Evolutionary conservation across 164 flowering plant genomes (phyloP), one percentile per base, ranked within the genome.

Genomic region (Berberis vulgaris): DNA sequence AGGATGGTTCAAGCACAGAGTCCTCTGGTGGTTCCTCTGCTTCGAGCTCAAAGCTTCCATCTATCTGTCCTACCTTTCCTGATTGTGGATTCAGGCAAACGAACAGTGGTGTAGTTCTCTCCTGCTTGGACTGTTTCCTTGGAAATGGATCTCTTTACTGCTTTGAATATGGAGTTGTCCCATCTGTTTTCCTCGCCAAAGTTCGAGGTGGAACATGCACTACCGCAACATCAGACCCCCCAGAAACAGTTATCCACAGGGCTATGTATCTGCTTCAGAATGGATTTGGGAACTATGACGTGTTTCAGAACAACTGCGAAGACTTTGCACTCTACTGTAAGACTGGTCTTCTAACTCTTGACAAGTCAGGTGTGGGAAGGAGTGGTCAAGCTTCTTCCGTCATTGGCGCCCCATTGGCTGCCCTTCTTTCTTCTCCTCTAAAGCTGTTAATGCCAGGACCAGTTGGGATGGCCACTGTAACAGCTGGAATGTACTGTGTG

Each of bases 171-270:
- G 96, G 83, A 58, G 97, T 81, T 2, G 49, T 76, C 38, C 88
- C 93, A 8, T 76, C 90, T 0, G 73, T 75, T 58, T 95, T 91
- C 77, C 78, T 91, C 8, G 81, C 96, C 62, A 86, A 82, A 78
- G 74, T 95, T 11, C 84, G 98, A 45, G 99, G 99, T n/a, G 99
- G 99, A 41, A 89, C 97, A 2, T 95, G 99, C 78, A 86, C 97
- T 61, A 91, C 88, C 13, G 99, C 99, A 57, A 53, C 60, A 60
- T 81, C 96, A 6, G 99, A 95, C 63, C 78, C 86, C 9, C 74
- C 89, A 1, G 89, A 81, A 43, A 55, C 76, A 41, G 91, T 81
- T 4, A 72, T 91, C 69, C 92, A 95, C 75, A 75, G 99, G 42
- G 98, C 99, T 54, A 95, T 95, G 99, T 78, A 84, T 68, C 82